Evolutionary conservation across 2,329 filamentous ascomycete species (phyloP).

Genomic region (Kalmusia sp.): DNA sequence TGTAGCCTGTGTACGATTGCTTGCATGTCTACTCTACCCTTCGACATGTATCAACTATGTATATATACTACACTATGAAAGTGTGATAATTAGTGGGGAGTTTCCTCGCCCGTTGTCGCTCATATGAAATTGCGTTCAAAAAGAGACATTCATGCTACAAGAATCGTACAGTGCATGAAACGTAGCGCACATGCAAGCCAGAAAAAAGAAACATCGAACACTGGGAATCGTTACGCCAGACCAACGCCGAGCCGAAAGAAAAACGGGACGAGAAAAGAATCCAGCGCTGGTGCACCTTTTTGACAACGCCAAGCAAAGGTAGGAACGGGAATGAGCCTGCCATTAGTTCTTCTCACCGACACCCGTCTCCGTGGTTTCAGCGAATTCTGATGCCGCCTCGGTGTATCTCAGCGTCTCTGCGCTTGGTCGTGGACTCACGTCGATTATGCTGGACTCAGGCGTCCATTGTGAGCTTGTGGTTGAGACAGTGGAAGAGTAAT

Average conservation of each 20-base stretch:
- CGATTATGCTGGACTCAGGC: constrained; percentile 47
- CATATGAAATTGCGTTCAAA: neutral
- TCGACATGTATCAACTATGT: constrained; percentile 9
- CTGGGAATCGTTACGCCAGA: constrained; percentile 1
- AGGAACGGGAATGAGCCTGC: neutral
- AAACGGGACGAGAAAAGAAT: neutral
- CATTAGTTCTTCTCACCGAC: constrained; percentile 21
- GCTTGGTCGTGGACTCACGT: constrained; percentile 47
- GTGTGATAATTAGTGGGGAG: constrained; percentile 10
- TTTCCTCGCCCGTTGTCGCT: neutral
- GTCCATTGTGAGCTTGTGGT: constrained; percentile 42
- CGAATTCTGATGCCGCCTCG: neutral
- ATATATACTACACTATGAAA: constrained; percentile 7
- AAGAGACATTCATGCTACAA: constrained; percentile 7
- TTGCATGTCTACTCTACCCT: constrained; percentile 2
- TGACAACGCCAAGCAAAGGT: neutral
- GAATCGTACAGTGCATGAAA: constrained; percentile 16
- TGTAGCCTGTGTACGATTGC: neutral
- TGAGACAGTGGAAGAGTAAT: constrained; percentile 41
- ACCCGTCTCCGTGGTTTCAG: constrained; percentile 30
- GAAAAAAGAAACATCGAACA: neutral
- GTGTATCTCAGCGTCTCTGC: constrained; percentile 43
- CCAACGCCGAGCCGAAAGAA: constrained; percentile 1
- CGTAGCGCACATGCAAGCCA: neutral
- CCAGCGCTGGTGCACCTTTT: neutral